phyloP scores from a whole-genome alignment of 208 protist genomes.

The Wallacemonas sp. region DNA sequence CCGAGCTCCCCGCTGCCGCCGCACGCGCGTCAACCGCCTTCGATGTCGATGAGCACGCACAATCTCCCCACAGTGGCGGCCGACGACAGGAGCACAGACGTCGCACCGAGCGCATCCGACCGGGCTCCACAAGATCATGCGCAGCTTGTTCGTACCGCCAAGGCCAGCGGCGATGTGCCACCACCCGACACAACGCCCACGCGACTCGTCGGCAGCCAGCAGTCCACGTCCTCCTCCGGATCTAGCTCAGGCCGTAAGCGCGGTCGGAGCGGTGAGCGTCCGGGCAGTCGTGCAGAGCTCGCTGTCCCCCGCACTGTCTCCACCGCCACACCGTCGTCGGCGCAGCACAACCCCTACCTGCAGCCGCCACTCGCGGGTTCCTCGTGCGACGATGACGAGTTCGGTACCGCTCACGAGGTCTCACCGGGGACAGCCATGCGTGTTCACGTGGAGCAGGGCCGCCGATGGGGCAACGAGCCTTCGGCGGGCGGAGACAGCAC shows the following conservation, averaged over 20 bases:
- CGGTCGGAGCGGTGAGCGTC: neutral
- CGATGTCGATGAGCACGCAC: too few relatives aligned
- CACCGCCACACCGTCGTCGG: neutral
- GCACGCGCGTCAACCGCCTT: too few relatives aligned
- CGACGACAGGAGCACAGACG: too few relatives aligned
- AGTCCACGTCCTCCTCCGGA: neutral
- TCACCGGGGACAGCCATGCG: neutral
- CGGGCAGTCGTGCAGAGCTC: too few relatives aligned
- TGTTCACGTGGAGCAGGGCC: neutral
- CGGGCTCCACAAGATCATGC: too few relatives aligned
- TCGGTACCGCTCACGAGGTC: neutral
- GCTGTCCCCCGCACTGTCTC: neutral
- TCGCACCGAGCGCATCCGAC: too few relatives aligned
- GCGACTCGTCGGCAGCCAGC: neutral
- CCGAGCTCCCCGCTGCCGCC: too few relatives aligned
- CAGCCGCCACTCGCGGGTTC: neutral
- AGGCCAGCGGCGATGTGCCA: too few relatives aligned
- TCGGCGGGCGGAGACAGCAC: neutral
- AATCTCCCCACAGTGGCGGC: too few relatives aligned
- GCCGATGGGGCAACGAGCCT: neutral
- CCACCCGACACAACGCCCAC: neutral
- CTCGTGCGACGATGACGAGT: neutral
- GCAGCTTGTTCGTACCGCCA: too few relatives aligned
- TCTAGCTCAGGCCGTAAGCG: neutral
- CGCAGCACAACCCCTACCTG: slow-evolving; percentile 7